Base-by-base conservation (phyloP, 1,284 basidiomycete genomes). In the Vanrija sp. region DNA sequence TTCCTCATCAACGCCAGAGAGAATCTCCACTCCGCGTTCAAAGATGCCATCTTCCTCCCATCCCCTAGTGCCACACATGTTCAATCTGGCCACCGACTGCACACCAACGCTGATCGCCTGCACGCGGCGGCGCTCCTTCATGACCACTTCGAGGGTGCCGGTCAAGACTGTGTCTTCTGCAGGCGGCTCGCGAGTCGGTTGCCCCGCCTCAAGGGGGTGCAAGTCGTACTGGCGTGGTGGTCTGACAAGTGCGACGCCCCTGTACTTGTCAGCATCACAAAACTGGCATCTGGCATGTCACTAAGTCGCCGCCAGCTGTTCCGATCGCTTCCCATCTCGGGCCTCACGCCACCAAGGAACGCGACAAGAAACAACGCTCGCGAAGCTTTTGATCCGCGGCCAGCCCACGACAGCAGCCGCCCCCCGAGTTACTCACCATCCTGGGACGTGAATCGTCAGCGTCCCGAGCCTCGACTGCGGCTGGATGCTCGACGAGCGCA, bases 11-110 rank as follows among this genome's bases (percentile, higher is more conserved):
- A 52, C 53, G n/a, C 65, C 67, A 28, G 60, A 52, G 9, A 68
- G 48, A 9, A 74, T 58, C 55, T 73, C 70, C 2, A 74, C 68
- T 12, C 68, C 71, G 26, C 70, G 52, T 50, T 73, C 73, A 57
- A 74, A 73, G 19, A 74, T 65, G 19, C 71, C 73, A 48, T 74
- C 73, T 23, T 73, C 71, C 49, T 74, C 73, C 73, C 73, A 74
- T 1, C 65, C 66, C 18, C 72, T 54, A 14, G 46, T 12, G 3
- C 26, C 39, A 3, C 69, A 68, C 67, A 74, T 68, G 46, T 69
- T 55, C 40, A 74, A 23, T 23, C 57, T 58, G 38, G 64, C 65
- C 7, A 72, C 69, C 29, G 64, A 63, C 57, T 73, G 70, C 38
- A 74, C 64, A n/a, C 69, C 70, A 3, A 77, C 69, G 9, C 64